Base-by-base conservation (phyloP, 2,329 filamentous ascomycete species). In the Neoascochyta sp. region DNA sequence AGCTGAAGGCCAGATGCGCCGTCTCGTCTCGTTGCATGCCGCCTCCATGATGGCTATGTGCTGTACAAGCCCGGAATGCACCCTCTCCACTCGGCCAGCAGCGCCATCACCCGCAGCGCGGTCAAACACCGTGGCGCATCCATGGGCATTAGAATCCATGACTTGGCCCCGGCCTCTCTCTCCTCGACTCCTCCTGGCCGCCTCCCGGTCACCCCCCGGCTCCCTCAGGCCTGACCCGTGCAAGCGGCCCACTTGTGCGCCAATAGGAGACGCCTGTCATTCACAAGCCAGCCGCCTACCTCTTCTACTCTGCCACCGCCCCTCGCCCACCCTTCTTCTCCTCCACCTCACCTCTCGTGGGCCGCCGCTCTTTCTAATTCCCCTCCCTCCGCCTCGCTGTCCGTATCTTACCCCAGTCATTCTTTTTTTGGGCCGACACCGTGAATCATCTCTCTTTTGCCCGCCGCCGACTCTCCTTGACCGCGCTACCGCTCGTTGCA, bases 391-490 rank as follows among this genome's bases (percentile, higher is more conserved):
- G 39, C 35, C 45, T 41, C 44, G 41, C 36, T 30, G 42, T 54
- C 50, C 48, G 27, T 29, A 49, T 52, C 57, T 56, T 57, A 62
- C 60, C 57, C 51, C 54, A 61, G 60, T 63, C 60, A 60, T 53
- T 63, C 60, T 55, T 63, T 39, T 25, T 63, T 57, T 50, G 43
- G 49, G 45, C 44, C 23, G 36, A 47, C 47, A 29, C 29, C 19
- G 17, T 24, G 29, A 37, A 9, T 30, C 26, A 24, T 34, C 39
- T 38, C 44, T 47, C 38, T 36, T 43, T 44, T 39, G 36, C 37
- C 35, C 35, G 24, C 37, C 22, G 18, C 30, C 31, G 32, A 35
- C 22, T 35, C 22, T 12, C 9, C 20, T 15, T 3, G 7, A 20
- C 18, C n/a, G n/a, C n/a, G n/a, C n/a, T n/a, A n/a, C n/a, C n/a